A percentile compares a stretch with the other conserved stretches of the same genome.
phyloP scores from a whole-genome alignment of 345 rosid genomes.

The Salix udensis region DNA sequence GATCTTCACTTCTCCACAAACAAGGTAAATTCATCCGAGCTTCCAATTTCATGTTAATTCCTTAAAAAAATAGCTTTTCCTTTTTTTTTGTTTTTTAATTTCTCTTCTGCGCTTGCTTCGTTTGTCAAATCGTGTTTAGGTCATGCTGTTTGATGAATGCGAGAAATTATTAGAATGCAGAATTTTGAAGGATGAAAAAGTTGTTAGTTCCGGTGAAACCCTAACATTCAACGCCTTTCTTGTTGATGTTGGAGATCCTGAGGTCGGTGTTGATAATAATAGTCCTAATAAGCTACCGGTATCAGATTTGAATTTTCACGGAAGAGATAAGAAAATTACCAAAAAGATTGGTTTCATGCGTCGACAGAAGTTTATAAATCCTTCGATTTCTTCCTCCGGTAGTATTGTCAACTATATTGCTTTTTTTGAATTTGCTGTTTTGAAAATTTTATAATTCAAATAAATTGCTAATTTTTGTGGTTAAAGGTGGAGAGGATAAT shows the following conservation, averaged over 20 bases:
- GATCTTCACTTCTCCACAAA: constrained; percentile 41
- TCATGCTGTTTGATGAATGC: constrained; percentile 63
- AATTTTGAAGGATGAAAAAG: constrained; percentile 56
- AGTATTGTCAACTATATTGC: constrained; percentile 6
- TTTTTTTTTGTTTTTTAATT: not conserved
- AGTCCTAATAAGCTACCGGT: constrained; percentile 12
- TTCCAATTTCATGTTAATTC: no score
- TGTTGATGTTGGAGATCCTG: constrained; percentile 67
- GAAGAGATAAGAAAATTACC: constrained; percentile 14
- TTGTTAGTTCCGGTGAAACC: constrained; percentile 47
- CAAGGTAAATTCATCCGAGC: constrained; percentile 41
- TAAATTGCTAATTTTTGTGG: not conserved
- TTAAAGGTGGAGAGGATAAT: constrained; percentile 30
- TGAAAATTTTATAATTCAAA: not conserved
- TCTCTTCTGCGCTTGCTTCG: not conserved
- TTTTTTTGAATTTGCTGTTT: not conserved
- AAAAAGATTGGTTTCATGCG: constrained; percentile 21
- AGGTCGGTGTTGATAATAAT: constrained; percentile 8
- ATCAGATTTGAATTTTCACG: constrained; percentile 15
- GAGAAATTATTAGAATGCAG: constrained; percentile 69
- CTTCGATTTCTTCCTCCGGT: constrained; percentile 41
- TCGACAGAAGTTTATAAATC: constrained; percentile 38
- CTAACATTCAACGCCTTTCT: constrained; percentile 57
- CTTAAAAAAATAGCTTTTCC: no score
- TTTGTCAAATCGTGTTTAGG: constrained; percentile 26